These are phyloP conservation scores for Exophiala aquamarina DNA, from an alignment of 2,329 filamentous ascomycete genomes.

Conservation along the genomic window DNA sequence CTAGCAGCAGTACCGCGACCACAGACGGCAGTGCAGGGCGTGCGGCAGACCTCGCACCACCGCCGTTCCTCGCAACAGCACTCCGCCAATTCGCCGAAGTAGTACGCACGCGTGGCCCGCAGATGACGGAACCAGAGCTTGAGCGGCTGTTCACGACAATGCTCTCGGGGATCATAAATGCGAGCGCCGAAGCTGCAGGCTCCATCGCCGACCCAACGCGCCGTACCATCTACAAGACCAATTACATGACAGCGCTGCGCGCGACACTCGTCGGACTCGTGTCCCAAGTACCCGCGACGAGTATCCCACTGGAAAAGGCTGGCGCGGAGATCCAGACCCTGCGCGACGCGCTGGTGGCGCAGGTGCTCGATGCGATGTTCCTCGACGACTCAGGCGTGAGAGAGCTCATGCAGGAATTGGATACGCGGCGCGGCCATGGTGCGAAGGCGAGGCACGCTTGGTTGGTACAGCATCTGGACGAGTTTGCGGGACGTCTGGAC, in stretches of 20 bases:
- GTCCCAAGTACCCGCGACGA: constrained; percentile 36
- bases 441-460: constrained; percentile 22
- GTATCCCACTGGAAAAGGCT: constrained; percentile 18
- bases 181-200: constrained; percentile 66
- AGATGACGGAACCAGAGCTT: constrained; percentile 60
- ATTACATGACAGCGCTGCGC: constrained; percentile 53
- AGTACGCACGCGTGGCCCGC: constrained; percentile 21
- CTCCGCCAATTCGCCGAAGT: constrained; percentile 53
- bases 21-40: neutral
- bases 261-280: constrained; percentile 57
- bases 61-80: constrained; percentile 20
- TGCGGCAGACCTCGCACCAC: constrained; percentile 19
- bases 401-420: constrained; percentile 21
- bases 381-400: constrained; percentile 23
- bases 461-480: constrained; percentile 50
- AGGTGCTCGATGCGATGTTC: constrained; percentile 16
- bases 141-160: constrained; percentile 76
- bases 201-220: constrained; percentile 33
- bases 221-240: constrained; percentile 51
- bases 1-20: constrained; percentile 6
- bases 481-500: constrained; percentile 70
- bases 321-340: constrained; percentile 19
- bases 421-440: constrained; percentile 8
- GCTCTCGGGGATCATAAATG: constrained; percentile 81
- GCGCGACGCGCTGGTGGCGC: constrained; percentile 15